Base-by-base conservation (phyloP, 768 basidiomycete species). In the Rubroboletus pulcherrimus region DNA sequence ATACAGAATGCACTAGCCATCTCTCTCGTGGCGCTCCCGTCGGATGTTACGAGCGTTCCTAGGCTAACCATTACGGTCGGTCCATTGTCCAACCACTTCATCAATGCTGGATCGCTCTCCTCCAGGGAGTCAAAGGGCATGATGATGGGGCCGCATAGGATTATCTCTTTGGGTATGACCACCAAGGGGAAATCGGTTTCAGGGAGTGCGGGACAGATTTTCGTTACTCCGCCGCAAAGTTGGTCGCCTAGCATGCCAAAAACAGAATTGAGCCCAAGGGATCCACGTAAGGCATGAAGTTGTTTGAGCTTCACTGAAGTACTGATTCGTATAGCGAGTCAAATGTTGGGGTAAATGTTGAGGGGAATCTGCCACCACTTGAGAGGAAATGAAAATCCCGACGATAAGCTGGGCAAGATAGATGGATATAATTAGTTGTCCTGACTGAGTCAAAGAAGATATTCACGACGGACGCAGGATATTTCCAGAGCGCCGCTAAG, bases 321-420 rank as follows among this genome's bases (percentile, higher is more conserved):
- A 7, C 17, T 6, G 0, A 31, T 1, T 24, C 3, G n/a, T 3
- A 40, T 37, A 31, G 17, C 10, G 26, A 48, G 21, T n/a, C 44
- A 52, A 38, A 61, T 51, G 21, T 12, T 15, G 33, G 54, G 49
- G 41, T 57, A 57, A 10, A 45, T 34, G 34, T 62, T 57, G 34
- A 62, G 29, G 12, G 49, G 55, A 17, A 57, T 41, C 33, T 62
- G 53, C 55, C 46, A 62, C 61, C 60, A 58, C 30, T 62, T 46
- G n/a, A 58, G 45, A 5, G 61, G 61, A 14, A 39, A 61, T 17
- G 43, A 30, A 37, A 52, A 46, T 19, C 56, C 61, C 4, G 61
- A 62, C 24, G 52, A 35, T 3, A 54, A 3, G 12, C 60, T 57
- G 9, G 12, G 7, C 4, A 7, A 5, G 26, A 26, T 26, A n/a